Percentiles rank a stretch among this genome's conserved stretches.
phyloP scores from a whole-genome alignment of 345 rosid species.

The Cochlearia excelsa region DNA sequence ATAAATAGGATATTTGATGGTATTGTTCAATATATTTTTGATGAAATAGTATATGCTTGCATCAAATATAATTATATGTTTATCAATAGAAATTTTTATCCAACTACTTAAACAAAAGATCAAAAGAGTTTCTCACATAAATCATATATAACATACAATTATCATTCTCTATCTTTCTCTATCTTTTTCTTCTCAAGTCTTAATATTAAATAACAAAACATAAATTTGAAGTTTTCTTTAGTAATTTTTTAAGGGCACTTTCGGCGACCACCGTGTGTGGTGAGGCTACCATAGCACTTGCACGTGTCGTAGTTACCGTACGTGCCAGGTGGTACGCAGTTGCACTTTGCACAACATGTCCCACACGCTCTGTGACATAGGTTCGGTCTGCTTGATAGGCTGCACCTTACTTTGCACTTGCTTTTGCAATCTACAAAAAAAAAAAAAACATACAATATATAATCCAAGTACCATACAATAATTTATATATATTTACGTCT shows the following conservation, averaged over 20 bases:
- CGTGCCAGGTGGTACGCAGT: conserved; percentile 37
- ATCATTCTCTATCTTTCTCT: too few species aligned
- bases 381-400: conserved; percentile 46
- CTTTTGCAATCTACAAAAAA: conserved; percentile 46
- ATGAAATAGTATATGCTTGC: too few species aligned
- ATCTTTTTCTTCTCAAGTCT: neutral
- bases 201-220: neutral
- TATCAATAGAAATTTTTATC: too few species aligned
- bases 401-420: conserved; percentile 54
- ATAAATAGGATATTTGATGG: too few species aligned
- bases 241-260: conserved; percentile 54
- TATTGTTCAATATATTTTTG: too few species aligned
- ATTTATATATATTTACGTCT: too few species aligned
- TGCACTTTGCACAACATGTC: conserved; percentile 63
- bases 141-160: too few species aligned
- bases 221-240: neutral
- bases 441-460: too few species aligned
- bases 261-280: conserved; percentile 60
- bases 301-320: conserved; percentile 45
- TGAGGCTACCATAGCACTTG: conserved; percentile 58
- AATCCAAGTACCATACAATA: neutral
- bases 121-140: too few species aligned
- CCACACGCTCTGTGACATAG: conserved; percentile 66
- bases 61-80: too few species aligned
- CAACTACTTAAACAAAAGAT: too few species aligned